Percentiles rank a stretch among this genome's conserved stretches.
phyloP scores from a whole-genome alignment of 2,329 filamentous ascomycete genomes.

The Pseudogymnoascus verrucosus region DNA sequence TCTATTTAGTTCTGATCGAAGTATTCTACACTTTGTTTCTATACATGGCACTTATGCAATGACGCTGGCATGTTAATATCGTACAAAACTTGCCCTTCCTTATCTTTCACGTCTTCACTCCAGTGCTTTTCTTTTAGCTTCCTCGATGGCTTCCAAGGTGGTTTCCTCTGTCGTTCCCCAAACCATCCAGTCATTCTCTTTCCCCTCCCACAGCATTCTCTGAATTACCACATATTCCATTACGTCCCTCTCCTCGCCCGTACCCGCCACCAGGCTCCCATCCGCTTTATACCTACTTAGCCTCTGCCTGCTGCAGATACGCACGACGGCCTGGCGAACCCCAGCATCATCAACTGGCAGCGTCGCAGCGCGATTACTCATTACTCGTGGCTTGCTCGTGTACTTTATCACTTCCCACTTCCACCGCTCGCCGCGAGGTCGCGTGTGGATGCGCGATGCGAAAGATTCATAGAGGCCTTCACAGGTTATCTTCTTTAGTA shows the following conservation, averaged over 20 bases:
- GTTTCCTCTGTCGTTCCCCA: conserved; percentile 56
- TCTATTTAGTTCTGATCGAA: not conserved
- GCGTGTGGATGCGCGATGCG: conserved; percentile 43
- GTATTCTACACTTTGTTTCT: not conserved
- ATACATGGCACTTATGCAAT: not conserved
- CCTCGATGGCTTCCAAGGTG: conserved; percentile 30
- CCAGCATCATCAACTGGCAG: conserved; percentile 37
- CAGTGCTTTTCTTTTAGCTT: conserved; percentile 14
- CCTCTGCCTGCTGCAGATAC: conserved; percentile 49
- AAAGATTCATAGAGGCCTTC: conserved; percentile 45
- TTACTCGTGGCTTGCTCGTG: conserved; percentile 28
- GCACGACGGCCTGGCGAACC: conserved; percentile 53
- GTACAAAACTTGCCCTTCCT: not conserved
- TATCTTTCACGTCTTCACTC: not conserved
- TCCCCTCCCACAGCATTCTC: conserved; percentile 35
- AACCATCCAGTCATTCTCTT: conserved; percentile 49
- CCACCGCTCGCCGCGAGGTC: conserved; percentile 35
- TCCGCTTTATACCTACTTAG: conserved; percentile 34
- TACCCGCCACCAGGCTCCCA: conserved; percentile 37
- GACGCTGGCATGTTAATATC: not conserved
- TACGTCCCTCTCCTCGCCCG: conserved; percentile 44
- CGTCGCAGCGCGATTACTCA: conserved; percentile 45
- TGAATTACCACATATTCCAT: conserved; percentile 60
- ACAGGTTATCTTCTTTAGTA: conserved; percentile 46
- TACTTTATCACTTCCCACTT: conserved; percentile 49